Evolutionary conservation across 2,329 filamentous ascomycete genomes (phyloP), one percentile per base, ranked within the genome.

Genomic region (Macrophomina phaseolina): DNA sequence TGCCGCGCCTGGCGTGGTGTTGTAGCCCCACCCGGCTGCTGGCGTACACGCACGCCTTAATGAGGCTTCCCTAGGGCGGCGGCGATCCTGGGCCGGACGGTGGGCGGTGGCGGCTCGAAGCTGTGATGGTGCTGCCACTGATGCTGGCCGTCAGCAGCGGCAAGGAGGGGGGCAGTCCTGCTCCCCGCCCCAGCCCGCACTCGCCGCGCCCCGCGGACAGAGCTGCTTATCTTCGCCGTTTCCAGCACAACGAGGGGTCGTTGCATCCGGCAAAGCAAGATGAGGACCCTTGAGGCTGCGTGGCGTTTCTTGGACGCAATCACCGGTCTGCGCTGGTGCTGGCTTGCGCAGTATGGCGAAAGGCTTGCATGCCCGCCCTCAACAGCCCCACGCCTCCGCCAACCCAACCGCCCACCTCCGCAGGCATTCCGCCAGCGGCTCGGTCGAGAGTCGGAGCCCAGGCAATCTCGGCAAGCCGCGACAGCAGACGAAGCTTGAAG

Each of bases 351-450:
- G 12, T 36, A 62, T 62, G 49, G 58, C 58, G 58, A 60, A 28
- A 60, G 28, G 23, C 36, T 23, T 60, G 55, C 55, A 18, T 60
- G 36, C 18, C 40, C 28, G 36, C 40, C 28, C 55, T 49, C 58
- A 49, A 62, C 58, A 34, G 14, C 51, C 51, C n/a, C 30, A 36
- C 23, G 46, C 46, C n/a, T 49, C n/a, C n/a, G 46, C 46, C 12
- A 18, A 34, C 56, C 42, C 56, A 61, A 61, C 56, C 56, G 30
- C 45, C 58, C 45, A 23, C 58, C 58, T 42, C 16, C 30, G 58
- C 58, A 62, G 58, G 58, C 45, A 62, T 62, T 40, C 58, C 16
- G 58, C 49, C 58, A 62, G 58, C 58, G 58, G 58, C 58, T 62
- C 58, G 58, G 58, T 23, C 45, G 58, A 49, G 30, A 38, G 8